A percentile compares a stretch with the other conserved stretches of the same genome.
phyloP scores from a whole-genome alignment of 2,329 filamentous ascomycete genomes.

The Microsporum canis region DNA sequence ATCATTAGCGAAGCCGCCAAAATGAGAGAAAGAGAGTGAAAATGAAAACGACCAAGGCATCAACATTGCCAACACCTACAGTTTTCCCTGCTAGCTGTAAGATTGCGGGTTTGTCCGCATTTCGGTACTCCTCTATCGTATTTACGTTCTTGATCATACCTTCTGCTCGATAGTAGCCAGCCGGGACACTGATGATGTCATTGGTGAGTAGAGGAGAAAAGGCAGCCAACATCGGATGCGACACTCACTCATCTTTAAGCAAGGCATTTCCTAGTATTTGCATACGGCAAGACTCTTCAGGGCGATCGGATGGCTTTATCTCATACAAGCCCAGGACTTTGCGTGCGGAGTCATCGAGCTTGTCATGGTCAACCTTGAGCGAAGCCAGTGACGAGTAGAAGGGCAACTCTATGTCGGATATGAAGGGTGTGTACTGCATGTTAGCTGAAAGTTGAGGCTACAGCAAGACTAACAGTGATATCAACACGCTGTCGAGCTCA shows the following conservation, averaged over 20 bases:
- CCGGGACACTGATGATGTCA: slow-evolving; percentile 45
- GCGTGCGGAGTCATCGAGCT: slow-evolving; percentile 85
- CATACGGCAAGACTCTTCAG: slow-evolving; percentile 72
- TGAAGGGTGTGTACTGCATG: slow-evolving; percentile 76
- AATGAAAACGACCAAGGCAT: neutral
- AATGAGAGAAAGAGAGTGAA: neutral
- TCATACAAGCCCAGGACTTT: slow-evolving; percentile 82
- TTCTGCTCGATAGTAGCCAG: slow-evolving; percentile 67
- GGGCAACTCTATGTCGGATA: slow-evolving; percentile 85
- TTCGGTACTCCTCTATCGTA: slow-evolving; percentile 85
- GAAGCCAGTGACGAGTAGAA: slow-evolving; percentile 91
- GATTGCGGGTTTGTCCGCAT: slow-evolving; percentile 65
- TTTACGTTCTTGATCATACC: slow-evolving; percentile 95
- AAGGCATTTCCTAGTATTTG: slow-evolving; percentile 82
- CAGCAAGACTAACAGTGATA: neutral
- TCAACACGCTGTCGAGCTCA: neutral
- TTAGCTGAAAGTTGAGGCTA: slow-evolving; percentile 11
- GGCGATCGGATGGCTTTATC: slow-evolving; percentile 57
- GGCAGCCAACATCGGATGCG: neutral
- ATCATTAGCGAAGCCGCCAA: slow-evolving; percentile 2
- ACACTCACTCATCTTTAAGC: slow-evolving; percentile 63
- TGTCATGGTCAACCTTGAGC: slow-evolving; percentile 93
- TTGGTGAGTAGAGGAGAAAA: neutral
- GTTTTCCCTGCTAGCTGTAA: slow-evolving; percentile 68
- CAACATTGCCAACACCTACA: slow-evolving; percentile 37